A percentile compares a stretch with the other conserved stretches of the same genome.
Evolutionary conservation across 106 monocot species (phyloP).

Genomic region (Iris macrosiphon): DNA sequence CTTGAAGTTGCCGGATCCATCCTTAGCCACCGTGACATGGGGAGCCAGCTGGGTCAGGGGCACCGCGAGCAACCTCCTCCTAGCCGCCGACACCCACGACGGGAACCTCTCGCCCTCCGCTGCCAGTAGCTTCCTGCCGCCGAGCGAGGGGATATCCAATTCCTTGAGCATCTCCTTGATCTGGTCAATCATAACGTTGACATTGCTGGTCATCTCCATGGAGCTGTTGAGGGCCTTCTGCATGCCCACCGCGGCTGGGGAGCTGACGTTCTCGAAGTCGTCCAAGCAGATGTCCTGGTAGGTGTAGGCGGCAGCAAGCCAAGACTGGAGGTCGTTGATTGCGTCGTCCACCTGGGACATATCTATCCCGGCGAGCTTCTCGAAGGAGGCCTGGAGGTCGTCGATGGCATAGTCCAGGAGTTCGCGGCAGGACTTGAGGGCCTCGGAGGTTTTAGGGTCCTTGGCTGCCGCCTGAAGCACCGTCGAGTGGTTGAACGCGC

Average conservation of each 20-base stretch:
- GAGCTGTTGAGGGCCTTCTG: slow-evolving; percentile 24
- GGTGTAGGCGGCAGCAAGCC: slow-evolving; percentile 36
- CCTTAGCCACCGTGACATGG: slow-evolving; percentile 30
- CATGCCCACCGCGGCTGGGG: slow-evolving; percentile 21
- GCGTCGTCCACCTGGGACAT: slow-evolving; percentile 15
- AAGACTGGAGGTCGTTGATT: slow-evolving; percentile 28
- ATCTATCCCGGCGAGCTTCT: slow-evolving; percentile 20
- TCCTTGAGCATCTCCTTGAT: slow-evolving; percentile 1
- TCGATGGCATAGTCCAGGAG: slow-evolving; percentile 38
- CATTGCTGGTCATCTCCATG: slow-evolving; percentile 30
- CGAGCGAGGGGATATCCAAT: slow-evolving; percentile 1
- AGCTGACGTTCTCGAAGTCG: slow-evolving; percentile 26
- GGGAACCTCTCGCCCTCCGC: slow-evolving; percentile 10
- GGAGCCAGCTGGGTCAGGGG: slow-evolving; percentile 12
- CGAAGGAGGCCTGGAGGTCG: slow-evolving; percentile 28
- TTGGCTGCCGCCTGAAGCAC: slow-evolving; percentile 12
- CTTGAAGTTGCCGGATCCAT: slow-evolving; percentile 38
- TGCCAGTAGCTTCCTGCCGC: slow-evolving; percentile 17
- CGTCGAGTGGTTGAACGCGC: slow-evolving; percentile 15
- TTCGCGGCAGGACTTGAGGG: slow-evolving; percentile 30
- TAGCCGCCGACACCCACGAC: slow-evolving; percentile 14
- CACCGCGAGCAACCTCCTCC: slow-evolving; percentile 18
- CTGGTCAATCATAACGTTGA: slow-evolving; percentile 24
- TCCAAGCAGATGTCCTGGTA: slow-evolving; percentile 57
- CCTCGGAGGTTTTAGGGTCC: slow-evolving; percentile 26